These are phyloP conservation scores for Cyberlindnera subsufficiens DNA, from an alignment of 805 yeast species.

Conservation along the genomic window DNA sequence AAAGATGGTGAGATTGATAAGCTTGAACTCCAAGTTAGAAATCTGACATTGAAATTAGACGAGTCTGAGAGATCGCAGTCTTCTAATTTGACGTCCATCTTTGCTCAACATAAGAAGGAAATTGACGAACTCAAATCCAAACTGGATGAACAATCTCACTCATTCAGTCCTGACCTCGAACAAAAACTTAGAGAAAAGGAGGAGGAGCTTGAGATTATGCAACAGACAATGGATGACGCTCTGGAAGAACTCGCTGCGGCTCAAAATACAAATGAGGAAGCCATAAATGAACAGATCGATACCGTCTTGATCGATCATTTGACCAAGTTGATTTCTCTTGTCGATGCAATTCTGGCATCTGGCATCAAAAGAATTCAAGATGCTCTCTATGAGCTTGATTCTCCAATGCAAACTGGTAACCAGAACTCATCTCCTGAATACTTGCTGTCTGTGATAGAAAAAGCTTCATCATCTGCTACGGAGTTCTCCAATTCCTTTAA, in stretches of 20 bases:
- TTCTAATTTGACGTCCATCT: constrained; percentile 51
- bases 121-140: constrained; percentile 42
- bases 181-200: constrained; percentile 58
- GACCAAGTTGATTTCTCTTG: constrained; percentile 45
- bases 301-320: constrained; percentile 42
- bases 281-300: constrained; percentile 56
- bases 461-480: constrained; percentile 63
- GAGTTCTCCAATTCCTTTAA: constrained; percentile 78
- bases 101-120: constrained; percentile 60
- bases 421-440: constrained; percentile 68
- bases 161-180: constrained; percentile 30
- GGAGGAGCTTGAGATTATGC: constrained; percentile 71
- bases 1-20: constrained; percentile 61
- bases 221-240: constrained; percentile 74
- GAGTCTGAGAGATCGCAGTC: constrained; percentile 59
- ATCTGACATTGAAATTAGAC: constrained; percentile 50
- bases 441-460: constrained; percentile 62
- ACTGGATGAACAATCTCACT: constrained; percentile 22
- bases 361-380: constrained; percentile 74
- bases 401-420: constrained; percentile 81
- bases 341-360: constrained; percentile 65
- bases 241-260: constrained; percentile 50
- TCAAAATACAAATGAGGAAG: constrained; percentile 41
- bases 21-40: constrained; percentile 58
- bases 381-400: constrained; percentile 58